Evolutionary conservation across 108 stramenopile species (phyloP).

Genomic region (Mediolabrus comicus): DNA sequence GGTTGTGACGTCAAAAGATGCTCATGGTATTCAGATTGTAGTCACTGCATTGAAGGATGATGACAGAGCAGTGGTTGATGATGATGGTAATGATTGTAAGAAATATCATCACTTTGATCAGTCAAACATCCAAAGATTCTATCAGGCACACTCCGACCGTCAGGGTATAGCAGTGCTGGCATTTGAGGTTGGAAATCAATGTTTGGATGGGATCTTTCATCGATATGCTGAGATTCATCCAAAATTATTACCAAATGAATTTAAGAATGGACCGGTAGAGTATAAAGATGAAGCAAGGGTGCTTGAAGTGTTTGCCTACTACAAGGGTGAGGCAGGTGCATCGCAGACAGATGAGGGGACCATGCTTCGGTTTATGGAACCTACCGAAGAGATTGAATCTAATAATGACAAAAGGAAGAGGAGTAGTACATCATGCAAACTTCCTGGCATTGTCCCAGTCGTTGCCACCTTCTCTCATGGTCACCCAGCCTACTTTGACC

Average conservation of each 20-base stretch:
- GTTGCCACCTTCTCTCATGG: constrained; percentile 63
- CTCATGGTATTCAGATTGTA: constrained; percentile 75
- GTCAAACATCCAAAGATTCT: constrained; percentile 58
- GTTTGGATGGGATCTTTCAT: constrained; percentile 44
- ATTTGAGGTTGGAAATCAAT: constrained; percentile 55
- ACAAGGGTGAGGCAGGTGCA: constrained; percentile 43
- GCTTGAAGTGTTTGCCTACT: constrained; percentile 86
- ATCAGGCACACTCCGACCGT: constrained; percentile 49
- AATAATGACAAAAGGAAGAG: too few species aligned
- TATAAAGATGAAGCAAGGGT: constrained; percentile 41
- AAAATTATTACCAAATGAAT: constrained; percentile 45
- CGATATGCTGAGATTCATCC: constrained; percentile 68
- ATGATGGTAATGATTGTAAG: neutral
- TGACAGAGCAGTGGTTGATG: constrained; percentile 1
- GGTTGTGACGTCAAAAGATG: constrained; percentile 79
- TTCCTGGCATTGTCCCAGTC: constrained; percentile 66
- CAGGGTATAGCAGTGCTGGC: constrained; percentile 77
- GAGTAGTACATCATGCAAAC: too few species aligned
- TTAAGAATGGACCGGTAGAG: constrained; percentile 22
- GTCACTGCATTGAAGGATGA: constrained; percentile 44
- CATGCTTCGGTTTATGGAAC: constrained; percentile 72
- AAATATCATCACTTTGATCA: constrained; percentile 56
- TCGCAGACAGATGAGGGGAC: constrained; percentile 68
- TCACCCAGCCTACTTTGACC: constrained; percentile 80
- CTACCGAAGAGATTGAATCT: too few species aligned